Evolutionary conservation across 345 rosid species (phyloP).

Genomic region (Adansonia digitata): DNA sequence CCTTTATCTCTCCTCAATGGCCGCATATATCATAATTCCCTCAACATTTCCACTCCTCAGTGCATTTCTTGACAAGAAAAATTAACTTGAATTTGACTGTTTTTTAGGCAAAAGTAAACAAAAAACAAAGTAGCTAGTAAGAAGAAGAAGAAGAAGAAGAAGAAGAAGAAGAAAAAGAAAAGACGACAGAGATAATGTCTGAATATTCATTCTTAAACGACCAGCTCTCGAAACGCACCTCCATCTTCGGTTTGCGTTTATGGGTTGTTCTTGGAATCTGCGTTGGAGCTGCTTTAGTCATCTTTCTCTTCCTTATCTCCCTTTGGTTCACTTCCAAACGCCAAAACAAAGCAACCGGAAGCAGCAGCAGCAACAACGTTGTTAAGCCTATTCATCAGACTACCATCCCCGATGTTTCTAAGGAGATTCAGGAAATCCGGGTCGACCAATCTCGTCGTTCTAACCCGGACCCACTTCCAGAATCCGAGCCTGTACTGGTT

Average conservation of each 20-base stretch:
- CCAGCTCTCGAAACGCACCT: conserved; percentile 59
- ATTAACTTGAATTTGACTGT: background rate
- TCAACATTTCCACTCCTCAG: background rate
- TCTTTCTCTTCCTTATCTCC: conserved; percentile 73
- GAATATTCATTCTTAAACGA: conserved; percentile 58
- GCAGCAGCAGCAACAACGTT: conserved; percentile 13
- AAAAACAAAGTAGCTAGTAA: background rate
- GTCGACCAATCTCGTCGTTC: conserved; percentile 44
- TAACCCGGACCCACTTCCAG: conserved; percentile 41
- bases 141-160: conserved; percentile 3
- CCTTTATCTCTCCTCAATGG: background rate
- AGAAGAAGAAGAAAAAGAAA: conserved; percentile 2
- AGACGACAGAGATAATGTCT: conserved; percentile 39
- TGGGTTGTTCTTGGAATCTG: conserved; percentile 86
- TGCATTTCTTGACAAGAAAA: background rate
- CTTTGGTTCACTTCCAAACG: conserved; percentile 78
- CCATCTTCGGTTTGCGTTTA: conserved; percentile 60
- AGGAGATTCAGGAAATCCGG: conserved; percentile 73
- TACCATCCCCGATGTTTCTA: conserved; percentile 63
- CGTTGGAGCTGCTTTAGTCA: conserved; percentile 74
- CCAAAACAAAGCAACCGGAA: conserved; percentile 28
- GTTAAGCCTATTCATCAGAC: conserved; percentile 25
- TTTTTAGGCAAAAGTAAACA: background rate
- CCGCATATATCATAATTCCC: background rate
- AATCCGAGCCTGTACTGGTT: conserved; percentile 30